Conservation (phyloP, 345 rosid genomes). For the Capsella bursapastoris region DNA sequence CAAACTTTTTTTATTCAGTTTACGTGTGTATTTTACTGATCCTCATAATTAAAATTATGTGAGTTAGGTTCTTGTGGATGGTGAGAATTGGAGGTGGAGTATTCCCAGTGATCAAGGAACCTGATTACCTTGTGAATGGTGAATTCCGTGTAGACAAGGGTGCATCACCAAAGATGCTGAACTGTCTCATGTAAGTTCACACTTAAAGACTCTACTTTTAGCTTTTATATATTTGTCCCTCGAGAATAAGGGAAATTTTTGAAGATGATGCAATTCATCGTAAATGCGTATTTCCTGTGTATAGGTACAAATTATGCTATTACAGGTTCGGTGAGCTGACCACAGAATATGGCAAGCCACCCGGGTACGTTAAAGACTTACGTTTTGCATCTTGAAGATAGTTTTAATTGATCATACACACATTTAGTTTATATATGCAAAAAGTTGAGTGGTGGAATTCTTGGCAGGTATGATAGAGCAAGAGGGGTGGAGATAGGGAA, state of each 20-base stretch:
- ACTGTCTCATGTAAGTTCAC: slow-evolving; percentile 92
- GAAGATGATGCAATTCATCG: slow-evolving; percentile 17
- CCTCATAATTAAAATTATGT: background rate
- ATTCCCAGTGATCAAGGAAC: slow-evolving; percentile 95
- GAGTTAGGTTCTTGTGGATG: slow-evolving; percentile 95
- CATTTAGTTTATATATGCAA: background rate
- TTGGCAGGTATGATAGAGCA: slow-evolving; percentile 88
- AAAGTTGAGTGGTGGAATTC: slow-evolving; percentile 19
- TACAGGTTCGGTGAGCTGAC: slow-evolving; percentile 96
- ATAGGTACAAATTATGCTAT: slow-evolving; percentile 92
- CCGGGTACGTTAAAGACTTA: slow-evolving; percentile 69
- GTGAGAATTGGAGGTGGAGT: slow-evolving; percentile 99
- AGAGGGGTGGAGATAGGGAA: slow-evolving; percentile 98
- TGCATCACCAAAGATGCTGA: slow-evolving; percentile 97
- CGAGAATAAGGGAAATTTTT: background rate
- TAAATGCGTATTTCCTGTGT: slow-evolving; percentile 24
- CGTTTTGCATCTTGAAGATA: background rate
- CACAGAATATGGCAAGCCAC: slow-evolving; percentile 91
- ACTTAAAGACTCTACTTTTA: background rate
- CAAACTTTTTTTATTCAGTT: background rate
- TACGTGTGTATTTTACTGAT: slow-evolving; percentile 28
- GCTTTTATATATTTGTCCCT: background rate
- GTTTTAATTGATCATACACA: background rate
- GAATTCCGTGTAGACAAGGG: slow-evolving; percentile 99
- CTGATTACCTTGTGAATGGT: slow-evolving; percentile 97